Conservation (phyloP, 768 basidiomycete species). For the Xanthoconium purpureum region DNA sequence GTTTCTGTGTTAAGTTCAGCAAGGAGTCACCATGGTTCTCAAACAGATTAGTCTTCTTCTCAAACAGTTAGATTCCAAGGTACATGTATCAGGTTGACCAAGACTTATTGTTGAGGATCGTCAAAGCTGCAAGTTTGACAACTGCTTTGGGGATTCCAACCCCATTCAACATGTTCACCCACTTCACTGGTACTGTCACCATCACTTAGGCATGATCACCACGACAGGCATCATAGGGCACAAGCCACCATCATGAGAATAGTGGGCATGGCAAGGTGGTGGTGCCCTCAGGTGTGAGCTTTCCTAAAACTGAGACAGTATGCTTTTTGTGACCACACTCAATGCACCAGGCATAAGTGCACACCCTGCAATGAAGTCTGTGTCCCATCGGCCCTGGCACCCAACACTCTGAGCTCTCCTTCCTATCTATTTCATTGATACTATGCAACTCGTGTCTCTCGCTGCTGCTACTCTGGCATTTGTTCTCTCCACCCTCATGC, state of each 20-base stretch:
- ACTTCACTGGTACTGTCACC: too few species aligned
- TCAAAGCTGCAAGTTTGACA: too few species aligned
- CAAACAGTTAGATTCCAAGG: too few species aligned
- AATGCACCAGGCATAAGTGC: conserved; percentile 15
- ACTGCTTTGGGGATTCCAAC: too few species aligned
- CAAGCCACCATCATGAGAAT: conserved; percentile 7
- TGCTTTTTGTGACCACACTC: neutral
- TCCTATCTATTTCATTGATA: neutral
- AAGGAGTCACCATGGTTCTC: conserved; percentile 78
- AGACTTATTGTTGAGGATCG: too few species aligned
- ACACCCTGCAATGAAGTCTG: neutral
- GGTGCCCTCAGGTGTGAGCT: neutral
- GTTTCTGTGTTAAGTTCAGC: conserved; percentile 76
- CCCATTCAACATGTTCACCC: too few species aligned
- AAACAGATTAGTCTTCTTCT: conserved; percentile 79
- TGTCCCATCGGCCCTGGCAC: neutral
- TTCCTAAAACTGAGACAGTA: neutral
- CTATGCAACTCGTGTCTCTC: conserved; percentile 28
- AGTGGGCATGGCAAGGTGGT: neutral
- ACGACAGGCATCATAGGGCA: neutral
- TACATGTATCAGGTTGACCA: too few species aligned
- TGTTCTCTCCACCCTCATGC: conserved; percentile 18
- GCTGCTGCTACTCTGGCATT: conserved; percentile 7
- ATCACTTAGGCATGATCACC: neutral
- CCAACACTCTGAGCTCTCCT: neutral